These are phyloP conservation scores for Ophiocordyceps camponoti-leonardi DNA, from an alignment of 2,329 filamentous ascomycete species.

Conservation along the genomic window DNA sequence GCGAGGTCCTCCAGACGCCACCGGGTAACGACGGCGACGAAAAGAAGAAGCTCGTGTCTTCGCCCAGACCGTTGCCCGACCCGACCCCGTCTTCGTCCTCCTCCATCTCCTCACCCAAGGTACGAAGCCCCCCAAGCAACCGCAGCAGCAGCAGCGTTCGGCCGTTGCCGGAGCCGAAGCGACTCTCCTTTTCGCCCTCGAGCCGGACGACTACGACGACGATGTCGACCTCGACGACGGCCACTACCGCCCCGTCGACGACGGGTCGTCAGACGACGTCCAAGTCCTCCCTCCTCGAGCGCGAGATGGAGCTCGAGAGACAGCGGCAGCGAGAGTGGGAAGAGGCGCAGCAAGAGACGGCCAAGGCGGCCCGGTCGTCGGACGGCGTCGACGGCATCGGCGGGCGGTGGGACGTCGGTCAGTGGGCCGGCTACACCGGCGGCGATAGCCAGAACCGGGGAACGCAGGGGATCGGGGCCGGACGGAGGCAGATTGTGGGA, in stretches of 20 bases:
- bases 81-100: slow-evolving; percentile 8
- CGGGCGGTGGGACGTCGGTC: slow-evolving; percentile 58
- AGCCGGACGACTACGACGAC: slow-evolving; percentile 14
- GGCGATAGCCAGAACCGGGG: slow-evolving; percentile 60
- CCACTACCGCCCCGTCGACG: slow-evolving; percentile 20
- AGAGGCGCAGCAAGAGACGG: slow-evolving; percentile 49
- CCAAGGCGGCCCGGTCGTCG: slow-evolving; percentile 31
- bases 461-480: slow-evolving; percentile 47
- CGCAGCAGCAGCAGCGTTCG: slow-evolving; percentile 26
- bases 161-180: slow-evolving; percentile 34
- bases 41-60: slow-evolving; percentile 7
- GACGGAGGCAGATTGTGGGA: slow-evolving; percentile 63
- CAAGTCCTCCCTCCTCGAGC: slow-evolving; percentile 57
- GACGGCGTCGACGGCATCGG: slow-evolving; percentile 41
- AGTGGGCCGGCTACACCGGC: slow-evolving; percentile 59
- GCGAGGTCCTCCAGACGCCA: slow-evolving; percentile 42
- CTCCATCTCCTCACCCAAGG: background rate
- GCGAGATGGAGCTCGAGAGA: slow-evolving; percentile 66
- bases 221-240: too few relatives aligned
- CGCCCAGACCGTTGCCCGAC: slow-evolving; percentile 26
- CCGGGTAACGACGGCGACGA: slow-evolving; percentile 23
- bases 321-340: slow-evolving; percentile 70
- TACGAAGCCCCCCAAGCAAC: slow-evolving; percentile 8
- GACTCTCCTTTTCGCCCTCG: slow-evolving; percentile 11
- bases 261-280: slow-evolving; percentile 39